These are phyloP conservation scores for Didymella glomerata DNA, from an alignment of 2,329 filamentous ascomycete species.

Conservation along the genomic window DNA sequence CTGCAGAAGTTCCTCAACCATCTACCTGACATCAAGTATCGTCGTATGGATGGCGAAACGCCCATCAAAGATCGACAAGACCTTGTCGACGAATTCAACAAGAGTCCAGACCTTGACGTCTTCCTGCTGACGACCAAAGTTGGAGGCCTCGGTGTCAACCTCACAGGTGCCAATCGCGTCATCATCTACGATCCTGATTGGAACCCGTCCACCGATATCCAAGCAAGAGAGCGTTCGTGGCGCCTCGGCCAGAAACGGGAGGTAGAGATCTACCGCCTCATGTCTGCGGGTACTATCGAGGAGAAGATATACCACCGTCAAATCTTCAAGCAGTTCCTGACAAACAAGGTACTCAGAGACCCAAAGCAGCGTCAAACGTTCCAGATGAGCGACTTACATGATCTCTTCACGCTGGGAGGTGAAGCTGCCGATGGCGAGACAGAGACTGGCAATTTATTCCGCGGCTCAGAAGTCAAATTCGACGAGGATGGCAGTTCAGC, in stretches of 20 bases:
- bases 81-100: slow-evolving; percentile 94
- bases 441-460: slow-evolving; percentile 86
- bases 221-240: slow-evolving; percentile 96
- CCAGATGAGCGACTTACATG: slow-evolving; percentile 87
- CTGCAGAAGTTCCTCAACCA: slow-evolving; percentile 80
- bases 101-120: slow-evolving; percentile 77
- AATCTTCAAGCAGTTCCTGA: slow-evolving; percentile 97
- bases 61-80: slow-evolving; percentile 86
- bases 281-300: slow-evolving; percentile 97
- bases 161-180: slow-evolving; percentile 93
- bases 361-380: slow-evolving; percentile 93
- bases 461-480: slow-evolving; percentile 81
- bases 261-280: slow-evolving; percentile 95
- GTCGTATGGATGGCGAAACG: slow-evolving; percentile 94
- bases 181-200: slow-evolving; percentile 99
- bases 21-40: slow-evolving; percentile 75
- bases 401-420: slow-evolving; percentile 82
- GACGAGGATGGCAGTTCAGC: slow-evolving; percentile 37
- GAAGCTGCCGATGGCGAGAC: slow-evolving; percentile 71
- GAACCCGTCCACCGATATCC: slow-evolving; percentile 96
- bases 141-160: slow-evolving; percentile 89
- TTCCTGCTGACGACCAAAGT: slow-evolving; percentile 97
- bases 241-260: slow-evolving; percentile 92
- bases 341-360: slow-evolving; percentile 94
- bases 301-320: slow-evolving; percentile 99